Evolutionary conservation across 1,284 basidiomycete species (phyloP).

Genomic region (Rhodotorula sp.): DNA sequence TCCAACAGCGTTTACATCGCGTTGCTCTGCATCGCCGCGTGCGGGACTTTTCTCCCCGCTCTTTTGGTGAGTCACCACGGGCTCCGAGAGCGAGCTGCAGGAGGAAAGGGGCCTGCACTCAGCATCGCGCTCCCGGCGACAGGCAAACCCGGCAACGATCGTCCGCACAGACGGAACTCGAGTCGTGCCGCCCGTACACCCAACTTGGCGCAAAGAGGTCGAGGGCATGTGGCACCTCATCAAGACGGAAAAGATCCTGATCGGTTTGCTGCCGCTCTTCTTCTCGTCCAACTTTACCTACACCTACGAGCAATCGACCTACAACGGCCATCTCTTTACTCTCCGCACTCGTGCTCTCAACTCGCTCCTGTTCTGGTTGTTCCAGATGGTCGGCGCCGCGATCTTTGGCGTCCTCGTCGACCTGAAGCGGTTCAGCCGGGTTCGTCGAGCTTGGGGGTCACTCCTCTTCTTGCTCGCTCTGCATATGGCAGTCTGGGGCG

Average conservation of each 20-base stretch:
- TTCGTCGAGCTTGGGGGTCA: slow-evolving; percentile 62
- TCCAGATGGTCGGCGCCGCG: slow-evolving; percentile 56
- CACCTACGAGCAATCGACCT: slow-evolving; percentile 41
- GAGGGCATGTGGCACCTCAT: slow-evolving; percentile 37
- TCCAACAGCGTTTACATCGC: slow-evolving; percentile 39
- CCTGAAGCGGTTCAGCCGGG: slow-evolving; percentile 56
- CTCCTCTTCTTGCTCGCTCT: slow-evolving; percentile 61
- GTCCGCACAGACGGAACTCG: slow-evolving; percentile 41
- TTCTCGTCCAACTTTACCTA: slow-evolving; percentile 44
- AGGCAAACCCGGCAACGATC: slow-evolving; percentile 33
- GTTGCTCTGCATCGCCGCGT: slow-evolving; percentile 39
- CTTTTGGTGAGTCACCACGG: slow-evolving; percentile 12
- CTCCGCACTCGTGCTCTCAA: slow-evolving; percentile 48
- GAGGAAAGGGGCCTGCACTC: background rate
- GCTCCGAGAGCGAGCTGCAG: background rate
- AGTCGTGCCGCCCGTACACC: slow-evolving; percentile 41
- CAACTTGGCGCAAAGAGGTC: slow-evolving; percentile 43
- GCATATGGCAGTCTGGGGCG: slow-evolving; percentile 65
- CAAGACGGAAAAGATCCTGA: slow-evolving; percentile 37
- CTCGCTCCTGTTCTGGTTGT: slow-evolving; percentile 49
- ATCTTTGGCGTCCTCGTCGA: slow-evolving; percentile 65
- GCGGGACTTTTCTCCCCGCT: slow-evolving; percentile 25
- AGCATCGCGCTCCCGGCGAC: background rate
- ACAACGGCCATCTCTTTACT: slow-evolving; percentile 47
- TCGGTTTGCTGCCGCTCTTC: slow-evolving; percentile 44